Evolutionary conservation across 2,329 filamentous ascomycete genomes (phyloP), one percentile per base, ranked within the genome.

Genomic region (Paecilomyces dactylethromorphus): DNA sequence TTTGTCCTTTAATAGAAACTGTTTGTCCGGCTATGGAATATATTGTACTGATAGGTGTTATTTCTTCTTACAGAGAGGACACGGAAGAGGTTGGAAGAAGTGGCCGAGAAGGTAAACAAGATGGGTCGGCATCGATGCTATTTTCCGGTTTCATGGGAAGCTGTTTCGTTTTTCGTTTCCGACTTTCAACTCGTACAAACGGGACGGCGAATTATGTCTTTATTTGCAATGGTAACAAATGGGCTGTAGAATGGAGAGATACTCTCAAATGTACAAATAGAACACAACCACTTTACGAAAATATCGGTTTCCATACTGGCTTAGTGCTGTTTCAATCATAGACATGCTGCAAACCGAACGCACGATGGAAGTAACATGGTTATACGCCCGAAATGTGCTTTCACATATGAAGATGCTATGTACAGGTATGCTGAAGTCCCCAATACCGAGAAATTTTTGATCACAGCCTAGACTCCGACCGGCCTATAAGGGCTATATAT

Each of bases 71-170:
- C 69, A 87, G 83, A 82, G 81, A 78, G 87, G 88, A 64, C 87
- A 90, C 74, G 87, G 88, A 67, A 79, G 86, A 72, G 86, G 87
- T 52, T 90, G 87, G 87, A 89, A 87, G 79, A 87, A 89, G 73
- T 90, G 84, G 82, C 87, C 87, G 65, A 88, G 81, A 74, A 66
- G 70, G 69, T 76, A 68, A 72, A 54, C 49, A 32, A 33, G 12
- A 29, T 3, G 31, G 26, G 56, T 22, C 29, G 33, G 29, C 29
- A 39, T 51, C 45, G 50, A 51, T 53, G 31, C 29, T 26, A 31
- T 57, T 57, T 55, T 52, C 26, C 50, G 50, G 50, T 4, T 13
- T 24, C 50, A 52, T 24, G 50, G 50, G 26, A 52, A 18, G 51
- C 53, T 31, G 26, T 54, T 35, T 32, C 26, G 24, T 54, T 33